These are phyloP conservation scores for Apiospora malaysiana DNA, from an alignment of 2,329 filamentous ascomycete species.

Conservation along the genomic window DNA sequence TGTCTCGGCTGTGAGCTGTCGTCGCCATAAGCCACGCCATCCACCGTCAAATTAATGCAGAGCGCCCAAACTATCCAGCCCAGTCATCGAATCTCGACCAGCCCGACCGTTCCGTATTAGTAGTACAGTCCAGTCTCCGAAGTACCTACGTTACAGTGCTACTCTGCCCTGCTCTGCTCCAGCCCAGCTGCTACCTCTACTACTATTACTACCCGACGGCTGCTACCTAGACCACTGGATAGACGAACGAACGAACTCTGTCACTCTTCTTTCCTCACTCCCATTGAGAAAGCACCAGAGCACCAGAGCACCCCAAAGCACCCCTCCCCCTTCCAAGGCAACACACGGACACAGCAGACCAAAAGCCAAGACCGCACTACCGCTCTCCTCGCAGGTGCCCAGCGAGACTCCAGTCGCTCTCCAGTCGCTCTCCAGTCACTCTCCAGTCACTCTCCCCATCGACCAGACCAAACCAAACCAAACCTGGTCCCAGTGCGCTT, in stretches of 20 bases:
- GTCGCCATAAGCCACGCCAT: slow-evolving; percentile 19
- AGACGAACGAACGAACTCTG: background rate
- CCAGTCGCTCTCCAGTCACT: no score
- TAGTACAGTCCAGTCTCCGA: background rate
- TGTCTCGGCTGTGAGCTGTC: slow-evolving; percentile 18
- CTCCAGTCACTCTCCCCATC: slow-evolving; percentile 1
- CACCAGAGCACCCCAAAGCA: no score
- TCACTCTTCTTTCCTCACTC: background rate
- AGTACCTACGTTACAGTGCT: background rate
- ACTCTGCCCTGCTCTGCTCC: background rate
- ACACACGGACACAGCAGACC: background rate
- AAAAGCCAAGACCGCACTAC: slow-evolving; percentile 1
- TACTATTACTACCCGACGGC: background rate
- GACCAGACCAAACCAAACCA: background rate
- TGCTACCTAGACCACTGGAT: background rate
- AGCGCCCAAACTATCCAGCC: slow-evolving; percentile 7
- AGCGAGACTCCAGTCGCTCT: background rate
- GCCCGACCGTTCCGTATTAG: slow-evolving; percentile 7
- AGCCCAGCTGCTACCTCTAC: background rate
- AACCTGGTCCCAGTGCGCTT: slow-evolving; percentile 9
- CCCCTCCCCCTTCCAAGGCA: background rate
- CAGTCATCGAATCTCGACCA: background rate
- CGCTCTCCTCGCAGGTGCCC: background rate
- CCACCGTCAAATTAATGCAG: slow-evolving; percentile 18
- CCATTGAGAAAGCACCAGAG: no score